Evolutionary conservation across 2,329 filamentous ascomycete species (phyloP).

Genomic region (Colletotrichum tabaci): DNA sequence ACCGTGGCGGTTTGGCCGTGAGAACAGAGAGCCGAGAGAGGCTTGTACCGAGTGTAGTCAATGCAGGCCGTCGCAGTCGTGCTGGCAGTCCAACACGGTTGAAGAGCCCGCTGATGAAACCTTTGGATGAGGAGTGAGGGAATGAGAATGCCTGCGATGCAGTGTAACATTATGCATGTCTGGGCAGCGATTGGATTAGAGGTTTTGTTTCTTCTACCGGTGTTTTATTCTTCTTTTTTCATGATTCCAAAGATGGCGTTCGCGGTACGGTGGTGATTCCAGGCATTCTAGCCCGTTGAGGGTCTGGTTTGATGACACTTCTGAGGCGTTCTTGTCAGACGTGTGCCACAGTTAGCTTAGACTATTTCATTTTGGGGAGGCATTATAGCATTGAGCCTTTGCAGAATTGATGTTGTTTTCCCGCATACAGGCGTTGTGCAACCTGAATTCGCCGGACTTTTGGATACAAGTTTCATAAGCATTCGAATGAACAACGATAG

Average conservation of each 20-base stretch:
- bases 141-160: slow-evolving; percentile 4
- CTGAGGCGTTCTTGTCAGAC: slow-evolving; percentile 24
- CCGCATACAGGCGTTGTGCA: not conserved
- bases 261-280: not conserved
- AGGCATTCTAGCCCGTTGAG: slow-evolving; percentile 14
- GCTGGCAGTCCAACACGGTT: slow-evolving; percentile 70
- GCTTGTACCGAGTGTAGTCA: slow-evolving; percentile 71
- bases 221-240: not conserved
- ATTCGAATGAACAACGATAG: slow-evolving; percentile 1
- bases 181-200: slow-evolving; percentile 9
- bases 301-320: slow-evolving; percentile 22
- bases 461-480: not conserved
- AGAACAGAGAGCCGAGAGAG: slow-evolving; percentile 90
- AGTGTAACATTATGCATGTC: slow-evolving; percentile 21
- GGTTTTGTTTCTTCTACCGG: not conserved
- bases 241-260: slow-evolving; percentile 21
- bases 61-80: slow-evolving; percentile 70
- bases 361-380: slow-evolving; percentile 11
- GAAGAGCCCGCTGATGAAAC: slow-evolving; percentile 71
- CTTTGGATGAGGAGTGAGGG: slow-evolving; percentile 53
- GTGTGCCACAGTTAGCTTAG: slow-evolving; percentile 15
- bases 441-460: not conserved
- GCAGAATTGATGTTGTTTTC: slow-evolving; percentile 10
- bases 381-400: slow-evolving; percentile 24
- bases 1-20: slow-evolving; percentile 81